These are phyloP conservation scores for Penicillium atrosanguineum DNA, from an alignment of 495 filamentous ascomycete genomes.

Conservation along the genomic window DNA sequence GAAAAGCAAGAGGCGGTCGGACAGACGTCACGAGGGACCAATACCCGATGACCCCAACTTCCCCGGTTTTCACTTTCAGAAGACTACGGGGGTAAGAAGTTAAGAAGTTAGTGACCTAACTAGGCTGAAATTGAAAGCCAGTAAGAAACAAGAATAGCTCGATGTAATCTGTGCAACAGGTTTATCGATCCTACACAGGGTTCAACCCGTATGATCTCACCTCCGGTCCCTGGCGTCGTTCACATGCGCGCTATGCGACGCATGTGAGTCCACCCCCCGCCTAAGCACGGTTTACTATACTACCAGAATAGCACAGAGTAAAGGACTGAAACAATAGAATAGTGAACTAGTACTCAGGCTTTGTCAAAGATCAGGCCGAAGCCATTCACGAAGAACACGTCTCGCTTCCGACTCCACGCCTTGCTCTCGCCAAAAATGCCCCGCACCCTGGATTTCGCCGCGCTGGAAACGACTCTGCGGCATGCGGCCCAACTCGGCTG, in stretches of 20 bases:
- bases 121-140: neutral
- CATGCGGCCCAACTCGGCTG: constrained; percentile 47
- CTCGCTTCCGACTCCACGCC: constrained; percentile 57
- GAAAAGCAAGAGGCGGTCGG: constrained; percentile 16
- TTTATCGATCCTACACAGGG: neutral
- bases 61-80: neutral
- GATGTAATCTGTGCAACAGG: neutral
- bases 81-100: neutral
- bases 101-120: neutral
- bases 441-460: constrained; percentile 64
- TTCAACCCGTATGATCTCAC: constrained; percentile 6
- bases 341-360: neutral
- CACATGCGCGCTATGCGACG: constrained; percentile 8
- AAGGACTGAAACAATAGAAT: too few relatives aligned
- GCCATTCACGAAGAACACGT: constrained; percentile 43
- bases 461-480: constrained; percentile 45
- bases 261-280: constrained; percentile 17
- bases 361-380: constrained; percentile 7
- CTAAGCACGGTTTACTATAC: neutral
- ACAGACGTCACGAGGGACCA: constrained; percentile 25
- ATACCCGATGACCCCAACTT: constrained; percentile 18
- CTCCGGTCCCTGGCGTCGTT: constrained; percentile 11
- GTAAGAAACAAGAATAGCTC: neutral
- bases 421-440: constrained; percentile 80
- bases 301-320: too few relatives aligned